Evolutionary conservation across 495 filamentous ascomycete species (phyloP).

Genomic region (Tuber calosporum): DNA sequence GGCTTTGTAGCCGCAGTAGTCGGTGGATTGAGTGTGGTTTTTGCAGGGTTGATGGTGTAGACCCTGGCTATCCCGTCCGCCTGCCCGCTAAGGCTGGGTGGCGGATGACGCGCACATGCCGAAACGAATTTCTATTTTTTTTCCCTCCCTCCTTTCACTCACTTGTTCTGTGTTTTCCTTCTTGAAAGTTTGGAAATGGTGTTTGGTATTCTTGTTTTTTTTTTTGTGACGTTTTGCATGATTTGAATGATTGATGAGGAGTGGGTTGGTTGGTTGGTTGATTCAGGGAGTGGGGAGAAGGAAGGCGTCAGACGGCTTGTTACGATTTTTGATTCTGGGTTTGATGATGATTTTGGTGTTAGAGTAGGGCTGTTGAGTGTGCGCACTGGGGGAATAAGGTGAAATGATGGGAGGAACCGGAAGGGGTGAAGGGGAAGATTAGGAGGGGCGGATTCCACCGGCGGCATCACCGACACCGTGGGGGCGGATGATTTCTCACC

Average conservation of each 20-base stretch:
- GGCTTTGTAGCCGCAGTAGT: constrained; percentile 31
- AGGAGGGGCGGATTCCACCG: neutral
- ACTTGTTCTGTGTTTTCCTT: neutral
- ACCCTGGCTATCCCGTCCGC: neutral
- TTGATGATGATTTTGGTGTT: neutral
- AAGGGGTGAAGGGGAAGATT: neutral
- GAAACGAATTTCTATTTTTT: constrained; percentile 9
- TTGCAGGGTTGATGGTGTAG: constrained; percentile 36
- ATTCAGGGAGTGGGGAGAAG: neutral
- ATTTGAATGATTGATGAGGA: neutral
- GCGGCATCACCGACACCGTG: neutral
- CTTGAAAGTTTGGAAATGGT: neutral
- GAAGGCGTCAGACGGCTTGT: neutral
- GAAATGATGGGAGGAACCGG: neutral
- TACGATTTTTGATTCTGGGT: neutral
- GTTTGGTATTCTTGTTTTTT: neutral
- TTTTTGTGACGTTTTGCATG: neutral
- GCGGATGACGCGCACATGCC: constrained; percentile 8
- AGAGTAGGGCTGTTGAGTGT: neutral
- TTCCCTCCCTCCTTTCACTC: neutral
- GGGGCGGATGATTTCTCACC: neutral
- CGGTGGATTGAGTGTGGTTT: constrained; percentile 28
- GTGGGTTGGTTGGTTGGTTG: neutral
- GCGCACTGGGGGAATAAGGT: neutral
- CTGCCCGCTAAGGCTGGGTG: neutral